Percentiles rank a stretch among this genome's conserved stretches.
phyloP scores from a whole-genome alignment of 805 yeast genomes.

The Pichia californica region DNA sequence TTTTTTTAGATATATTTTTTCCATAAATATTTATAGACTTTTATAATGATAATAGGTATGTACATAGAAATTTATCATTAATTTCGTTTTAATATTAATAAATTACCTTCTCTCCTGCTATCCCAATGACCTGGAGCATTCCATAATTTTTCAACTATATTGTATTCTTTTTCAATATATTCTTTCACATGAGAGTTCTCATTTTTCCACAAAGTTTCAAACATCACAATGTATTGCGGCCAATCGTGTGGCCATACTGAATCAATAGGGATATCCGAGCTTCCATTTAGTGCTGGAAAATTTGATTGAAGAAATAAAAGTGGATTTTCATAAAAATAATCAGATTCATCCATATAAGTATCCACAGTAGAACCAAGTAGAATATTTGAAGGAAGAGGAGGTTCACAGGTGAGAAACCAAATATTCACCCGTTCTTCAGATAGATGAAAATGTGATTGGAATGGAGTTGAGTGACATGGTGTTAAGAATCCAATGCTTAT shows the following conservation, averaged over 20 bases:
- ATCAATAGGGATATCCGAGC: background rate
- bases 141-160: conserved; percentile 5
- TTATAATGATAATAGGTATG: background rate
- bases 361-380: background rate
- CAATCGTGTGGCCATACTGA: conserved; percentile 37
- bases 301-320: conserved; percentile 43
- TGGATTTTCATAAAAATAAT: conserved; percentile 68
- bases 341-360: conserved; percentile 79
- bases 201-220: conserved; percentile 39
- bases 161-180: background rate
- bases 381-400: conserved; percentile 54
- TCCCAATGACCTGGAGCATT: conserved; percentile 15
- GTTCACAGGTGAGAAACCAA: conserved; percentile 89
- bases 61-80: background rate
- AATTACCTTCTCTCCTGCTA: conserved; percentile 10
- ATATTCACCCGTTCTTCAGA: conserved; percentile 34
- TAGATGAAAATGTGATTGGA: conserved; percentile 78
- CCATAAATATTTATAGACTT: background rate
- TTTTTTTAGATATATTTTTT: too few relatives aligned
- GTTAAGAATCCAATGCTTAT: conserved; percentile 71
- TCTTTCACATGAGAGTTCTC: background rate
- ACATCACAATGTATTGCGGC: conserved; percentile 73
- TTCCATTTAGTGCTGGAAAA: conserved; percentile 37
- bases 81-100: conserved; percentile 5
- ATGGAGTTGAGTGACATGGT: conserved; percentile 97